Evolutionary conservation across 2,329 filamentous ascomycete species (phyloP), one percentile per base, ranked within the genome.

Genomic region (Cytospora chrysosperma): DNA sequence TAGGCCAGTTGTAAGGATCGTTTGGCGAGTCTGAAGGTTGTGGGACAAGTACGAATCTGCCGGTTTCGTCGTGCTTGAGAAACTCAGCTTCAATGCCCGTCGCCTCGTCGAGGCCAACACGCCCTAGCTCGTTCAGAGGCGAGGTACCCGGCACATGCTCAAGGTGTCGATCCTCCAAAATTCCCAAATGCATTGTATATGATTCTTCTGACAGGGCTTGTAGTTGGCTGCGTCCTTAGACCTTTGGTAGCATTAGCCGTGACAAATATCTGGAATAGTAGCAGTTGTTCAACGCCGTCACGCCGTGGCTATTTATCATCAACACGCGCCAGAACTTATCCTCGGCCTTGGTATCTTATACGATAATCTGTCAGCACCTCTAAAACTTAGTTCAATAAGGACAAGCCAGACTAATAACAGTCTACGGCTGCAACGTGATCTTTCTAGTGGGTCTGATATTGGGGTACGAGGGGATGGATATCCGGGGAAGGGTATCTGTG

Each of bases 1-100:
- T 67, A 32, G 76, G 75, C 79, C 79, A 81, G 69, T 81, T 81
- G 61, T 81, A 74, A 13, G 79, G 80, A 65, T 82, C 80, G 65
- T 81, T 78, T 9, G 78, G 77, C 19, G 77, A 79, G 53, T 76
- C 74, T 10, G 78, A 79, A 12, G 82, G 82, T 62, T 80, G 79
- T 7, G 82, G 82, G 13, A 78, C 76, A n/a, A 84, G 74, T n/a
- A 81, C 74, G 57, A 82, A 76, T 52, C 80, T 59, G 26, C 69
- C 69, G 12, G 59, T 69, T 27, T 67, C 60, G 43, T 73, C 71
- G 58, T 70, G 71, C 65, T 73, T 72, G 30, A 73, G 30, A 27
- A 68, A 61, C 30, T 63, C 62, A 2, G 59, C 50, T 56, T 68
- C 66, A 24, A 69, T 28, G 17, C 66, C 70, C 17, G 40, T 47